Evolutionary conservation across 2,329 filamentous ascomycete species (phyloP).

Genomic region (Cadophora sp.): DNA sequence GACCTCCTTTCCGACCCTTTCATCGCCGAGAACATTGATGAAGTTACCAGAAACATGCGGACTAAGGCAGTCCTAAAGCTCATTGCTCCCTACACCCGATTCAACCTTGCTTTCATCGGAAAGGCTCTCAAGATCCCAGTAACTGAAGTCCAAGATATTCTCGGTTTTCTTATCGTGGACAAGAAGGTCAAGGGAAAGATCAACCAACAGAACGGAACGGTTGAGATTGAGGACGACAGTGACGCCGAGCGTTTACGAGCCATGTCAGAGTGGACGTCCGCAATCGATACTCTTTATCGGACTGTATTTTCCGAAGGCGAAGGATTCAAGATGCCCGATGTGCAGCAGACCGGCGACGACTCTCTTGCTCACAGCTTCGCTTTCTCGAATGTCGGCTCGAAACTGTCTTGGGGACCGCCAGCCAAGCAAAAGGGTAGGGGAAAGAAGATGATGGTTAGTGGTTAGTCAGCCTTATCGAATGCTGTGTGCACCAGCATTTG

Average conservation of each 20-base stretch:
- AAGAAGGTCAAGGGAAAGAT: slow-evolving; percentile 87
- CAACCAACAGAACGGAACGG: slow-evolving; percentile 83
- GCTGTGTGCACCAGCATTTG: slow-evolving; percentile 2
- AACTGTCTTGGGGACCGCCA: neutral
- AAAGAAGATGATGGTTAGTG: slow-evolving; percentile 4
- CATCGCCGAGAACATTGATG: slow-evolving; percentile 98
- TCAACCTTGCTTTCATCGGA: slow-evolving; percentile 87
- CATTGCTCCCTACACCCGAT: slow-evolving; percentile 92
- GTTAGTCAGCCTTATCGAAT: slow-evolving; percentile 7
- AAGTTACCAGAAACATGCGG: slow-evolving; percentile 97
- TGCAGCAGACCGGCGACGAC: slow-evolving; percentile 35
- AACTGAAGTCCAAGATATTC: slow-evolving; percentile 89
- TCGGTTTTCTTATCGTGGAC: slow-evolving; percentile 93
- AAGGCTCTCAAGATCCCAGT: slow-evolving; percentile 85
- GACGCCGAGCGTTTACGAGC: slow-evolving; percentile 78
- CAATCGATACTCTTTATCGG: slow-evolving; percentile 72
- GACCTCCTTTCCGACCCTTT: slow-evolving; percentile 92
- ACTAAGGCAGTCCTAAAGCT: slow-evolving; percentile 94
- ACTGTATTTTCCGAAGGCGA: slow-evolving; percentile 81
- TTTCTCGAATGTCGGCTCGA: neutral
- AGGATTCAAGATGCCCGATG: slow-evolving; percentile 57
- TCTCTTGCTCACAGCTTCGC: neutral
- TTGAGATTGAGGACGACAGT: slow-evolving; percentile 77
- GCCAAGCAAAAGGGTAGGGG: slow-evolving; percentile 3
- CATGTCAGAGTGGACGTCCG: slow-evolving; percentile 73